These are phyloP conservation scores for Tuber indicum DNA, from an alignment of 495 filamentous ascomycete genomes.

Conservation along the genomic window DNA sequence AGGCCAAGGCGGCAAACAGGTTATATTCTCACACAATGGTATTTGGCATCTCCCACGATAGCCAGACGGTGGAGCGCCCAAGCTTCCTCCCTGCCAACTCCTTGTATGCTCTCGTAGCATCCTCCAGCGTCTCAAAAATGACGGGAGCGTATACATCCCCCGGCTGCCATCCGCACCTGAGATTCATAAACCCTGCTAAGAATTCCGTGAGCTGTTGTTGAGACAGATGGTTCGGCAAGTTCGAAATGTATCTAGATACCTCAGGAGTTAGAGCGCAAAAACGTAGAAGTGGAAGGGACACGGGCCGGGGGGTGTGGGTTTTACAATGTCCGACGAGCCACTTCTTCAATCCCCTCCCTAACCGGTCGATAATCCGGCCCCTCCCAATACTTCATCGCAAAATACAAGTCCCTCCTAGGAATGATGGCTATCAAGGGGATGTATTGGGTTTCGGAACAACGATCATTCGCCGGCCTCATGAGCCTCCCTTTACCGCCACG, in stretches of 20 bases:
- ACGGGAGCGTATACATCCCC: neutral
- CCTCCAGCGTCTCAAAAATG: neutral
- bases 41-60: neutral
- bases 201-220: neutral
- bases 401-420: conserved; percentile 2
- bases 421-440: neutral
- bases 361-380: neutral
- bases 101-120: neutral
- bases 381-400: conserved; percentile 3
- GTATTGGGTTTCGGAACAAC: neutral
- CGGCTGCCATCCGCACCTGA: neutral
- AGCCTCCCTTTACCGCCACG: neutral
- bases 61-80: neutral
- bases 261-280: neutral
- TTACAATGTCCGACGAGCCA: neutral
- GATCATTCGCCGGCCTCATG: neutral
- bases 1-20: neutral
- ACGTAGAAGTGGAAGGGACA: neutral
- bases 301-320: neutral
- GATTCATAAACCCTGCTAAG: neutral
- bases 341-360: neutral
- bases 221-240: neutral
- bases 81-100: neutral
- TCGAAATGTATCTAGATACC: neutral
- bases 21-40: neutral